Conservation (phyloP, 1,284 basidiomycete genomes). For the Cryptococcus sp. region DNA sequence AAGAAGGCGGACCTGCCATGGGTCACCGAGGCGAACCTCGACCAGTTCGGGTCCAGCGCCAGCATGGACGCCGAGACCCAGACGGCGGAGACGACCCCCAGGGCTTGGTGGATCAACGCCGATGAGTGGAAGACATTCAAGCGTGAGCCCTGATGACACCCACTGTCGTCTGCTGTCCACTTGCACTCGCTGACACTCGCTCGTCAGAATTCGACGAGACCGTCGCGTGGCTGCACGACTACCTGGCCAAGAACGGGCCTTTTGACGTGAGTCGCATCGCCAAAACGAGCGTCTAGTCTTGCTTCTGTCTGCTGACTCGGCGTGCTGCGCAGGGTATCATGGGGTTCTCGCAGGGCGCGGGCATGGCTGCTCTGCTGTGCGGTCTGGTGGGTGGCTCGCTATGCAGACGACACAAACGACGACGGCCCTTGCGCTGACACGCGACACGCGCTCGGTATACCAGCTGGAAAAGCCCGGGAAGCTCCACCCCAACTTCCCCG, state of each 20-base stretch:
- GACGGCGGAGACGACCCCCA: conserved; percentile 61
- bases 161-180: too few relatives aligned
- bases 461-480: conserved; percentile 57
- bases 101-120: conserved; percentile 73
- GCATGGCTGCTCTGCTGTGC: conserved; percentile 68
- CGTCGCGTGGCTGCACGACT: conserved; percentile 50
- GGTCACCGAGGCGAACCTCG: conserved; percentile 43
- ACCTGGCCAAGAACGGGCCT: conserved; percentile 48
- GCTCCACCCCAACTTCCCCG: conserved; percentile 61
- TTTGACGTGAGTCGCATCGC: conserved; percentile 52
- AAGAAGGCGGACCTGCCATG: conserved; percentile 67
- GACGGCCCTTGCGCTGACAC: background rate
- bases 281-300: background rate
- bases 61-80: conserved; percentile 54
- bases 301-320: conserved; percentile 1
- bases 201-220: conserved; percentile 61
- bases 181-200: conserved; percentile 5
- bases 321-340: conserved; percentile 63
- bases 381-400: conserved; percentile 60
- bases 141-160: conserved; percentile 30
- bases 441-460: conserved; percentile 3
- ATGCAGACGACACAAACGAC: background rate
- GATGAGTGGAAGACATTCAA: conserved; percentile 52
- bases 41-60: conserved; percentile 59
- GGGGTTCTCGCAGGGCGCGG: conserved; percentile 81